phyloP scores from a whole-genome alignment of 768 basidiomycete species.

The Hygrocybe punicea region DNA sequence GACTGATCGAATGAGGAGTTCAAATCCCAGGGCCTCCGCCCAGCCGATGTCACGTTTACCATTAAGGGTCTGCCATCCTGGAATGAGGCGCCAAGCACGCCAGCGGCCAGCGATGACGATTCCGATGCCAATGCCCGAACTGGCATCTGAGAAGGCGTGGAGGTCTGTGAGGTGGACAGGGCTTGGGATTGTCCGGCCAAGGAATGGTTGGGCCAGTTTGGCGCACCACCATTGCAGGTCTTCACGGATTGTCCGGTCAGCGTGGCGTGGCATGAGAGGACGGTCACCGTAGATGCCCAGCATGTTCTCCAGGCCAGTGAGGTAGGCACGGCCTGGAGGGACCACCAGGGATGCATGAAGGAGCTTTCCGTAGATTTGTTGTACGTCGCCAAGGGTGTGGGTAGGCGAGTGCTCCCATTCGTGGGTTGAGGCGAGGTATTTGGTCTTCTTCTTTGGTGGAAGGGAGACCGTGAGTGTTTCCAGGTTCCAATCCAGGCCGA shows the following conservation, averaged over 20 bases:
- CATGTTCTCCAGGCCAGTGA: slow-evolving; percentile 41
- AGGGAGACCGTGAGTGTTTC: slow-evolving; percentile 20
- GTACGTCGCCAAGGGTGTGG: slow-evolving; percentile 34
- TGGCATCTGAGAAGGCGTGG: slow-evolving; percentile 41
- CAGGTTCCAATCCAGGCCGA: slow-evolving; percentile 25
- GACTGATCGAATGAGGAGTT: slow-evolving; percentile 32
- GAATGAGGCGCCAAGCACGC: slow-evolving; percentile 33
- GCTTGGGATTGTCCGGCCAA: slow-evolving; percentile 26
- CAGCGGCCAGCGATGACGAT: slow-evolving; percentile 30
- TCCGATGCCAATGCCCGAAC: slow-evolving; percentile 30
- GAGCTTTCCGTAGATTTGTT: slow-evolving; percentile 42
- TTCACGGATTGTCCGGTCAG: slow-evolving; percentile 1
- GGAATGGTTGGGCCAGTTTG: slow-evolving; percentile 8
- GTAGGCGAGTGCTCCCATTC: slow-evolving; percentile 19
- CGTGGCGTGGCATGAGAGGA: slow-evolving; percentile 31
- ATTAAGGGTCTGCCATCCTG: slow-evolving; percentile 26
- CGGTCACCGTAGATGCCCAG: slow-evolving; percentile 22
- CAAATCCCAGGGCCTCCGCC: slow-evolving; percentile 46
- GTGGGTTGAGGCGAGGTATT: slow-evolving; percentile 28
- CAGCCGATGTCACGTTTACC: slow-evolving; percentile 40
- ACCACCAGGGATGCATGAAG: slow-evolving; percentile 31
- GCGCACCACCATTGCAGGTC: slow-evolving; percentile 39
- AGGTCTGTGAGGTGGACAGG: slow-evolving; percentile 24
- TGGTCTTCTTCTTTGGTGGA: neutral
- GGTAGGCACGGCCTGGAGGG: slow-evolving; percentile 34